Evolutionary conservation across 2,329 filamentous ascomycete genomes (phyloP), one percentile per base, ranked within the genome.

Genomic region (Fusarium sp.): DNA sequence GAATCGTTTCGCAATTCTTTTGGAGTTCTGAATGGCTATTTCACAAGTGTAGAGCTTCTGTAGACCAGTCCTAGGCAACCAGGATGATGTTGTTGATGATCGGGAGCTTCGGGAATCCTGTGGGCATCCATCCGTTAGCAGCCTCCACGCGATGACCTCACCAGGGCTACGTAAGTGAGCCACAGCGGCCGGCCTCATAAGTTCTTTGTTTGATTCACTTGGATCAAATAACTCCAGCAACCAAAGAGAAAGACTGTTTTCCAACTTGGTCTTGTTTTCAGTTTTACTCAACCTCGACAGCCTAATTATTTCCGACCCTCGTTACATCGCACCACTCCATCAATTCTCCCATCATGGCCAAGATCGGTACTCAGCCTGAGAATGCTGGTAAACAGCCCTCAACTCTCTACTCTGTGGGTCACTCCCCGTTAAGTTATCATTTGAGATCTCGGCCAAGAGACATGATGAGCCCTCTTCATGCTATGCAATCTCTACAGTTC

Each of bases 371-470:
- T 25, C 29, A 51, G 7, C 42, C 58, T 51, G 57, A 47, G 39
- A 41, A 51, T 46, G 51, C 41, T 49, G 39, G 63, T 25, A 66
- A 63, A 21, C 68, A 67, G 59, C 65, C 69, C 27, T 67, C 68
- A 37, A 39, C 67, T 48, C 57, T 75, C n/a, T 76, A 74, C 51
- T 72, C 68, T 15, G 74, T 76, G 49, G 49, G 73, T 69, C 49
- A 35, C 29, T 33, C 13, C 27, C 35, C 11, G 20, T 54, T 18
- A 35, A 50, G 47, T 31, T 15, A 53, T 43, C 18, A 45, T 36
- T 43, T 40, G 46, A 69, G 25, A 31, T 36, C 17, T 17, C 43
- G 25, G 25, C 23, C 37, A 36, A 47, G 25, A 51, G 20, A 56
- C n/a, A 41, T 5, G 14, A 47, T 31, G 36, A 25, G 18, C 8